Base-by-base conservation (phyloP, 345 rosid species). In the Murraya koenigii region DNA sequence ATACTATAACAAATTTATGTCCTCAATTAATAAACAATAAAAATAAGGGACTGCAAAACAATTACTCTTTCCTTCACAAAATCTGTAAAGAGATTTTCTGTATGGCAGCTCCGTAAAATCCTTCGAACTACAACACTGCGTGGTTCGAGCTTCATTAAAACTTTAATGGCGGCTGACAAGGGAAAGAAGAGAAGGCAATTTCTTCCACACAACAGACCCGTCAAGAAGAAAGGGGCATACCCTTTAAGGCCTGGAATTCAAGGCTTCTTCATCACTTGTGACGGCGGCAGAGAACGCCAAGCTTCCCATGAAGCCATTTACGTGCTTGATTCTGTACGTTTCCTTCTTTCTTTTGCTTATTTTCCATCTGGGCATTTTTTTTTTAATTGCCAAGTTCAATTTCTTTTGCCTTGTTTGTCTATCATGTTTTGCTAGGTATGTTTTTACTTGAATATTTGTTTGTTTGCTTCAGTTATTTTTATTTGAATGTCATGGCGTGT, bases 191-290 rank as follows among this genome's bases (percentile, higher is more conserved):
- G 97, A 76, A 95, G 87, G 87, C 97, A 88, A 19, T 94, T 82
- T 68, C 95, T 83, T 59, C 99, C 97, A 36, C 80, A 94, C 63
- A 94, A 94, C 72, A 93, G 80, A 77, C 86, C 97, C 33, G 98
- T 86, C 78, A 93, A 85, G 88, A 93, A 90, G 92, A 93, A 89
- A 85, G 98, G 96, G 0, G 74, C 94, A 9, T 95, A 93, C 80
- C 99, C 98, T 30, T 75, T 93, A 41, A 91, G 81, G 75, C 94
- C 98, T 3, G 99, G 99, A 9, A 90, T 95, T 1, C 89, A 89
- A 81, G 99, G 98, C 49, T 95, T 93, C 86, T 90, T 95, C 81
- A 89, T 95, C 76, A 89, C 97, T 28, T 95, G 98, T 66, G 98
- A 93, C 83, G 97, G 98, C 39, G 97, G 98, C 44, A 86, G 97